A percentile compares a stretch with the other conserved stretches of the same genome.
phyloP scores from a whole-genome alignment of 768 basidiomycete genomes.

The Pulveroboletus frians region DNA sequence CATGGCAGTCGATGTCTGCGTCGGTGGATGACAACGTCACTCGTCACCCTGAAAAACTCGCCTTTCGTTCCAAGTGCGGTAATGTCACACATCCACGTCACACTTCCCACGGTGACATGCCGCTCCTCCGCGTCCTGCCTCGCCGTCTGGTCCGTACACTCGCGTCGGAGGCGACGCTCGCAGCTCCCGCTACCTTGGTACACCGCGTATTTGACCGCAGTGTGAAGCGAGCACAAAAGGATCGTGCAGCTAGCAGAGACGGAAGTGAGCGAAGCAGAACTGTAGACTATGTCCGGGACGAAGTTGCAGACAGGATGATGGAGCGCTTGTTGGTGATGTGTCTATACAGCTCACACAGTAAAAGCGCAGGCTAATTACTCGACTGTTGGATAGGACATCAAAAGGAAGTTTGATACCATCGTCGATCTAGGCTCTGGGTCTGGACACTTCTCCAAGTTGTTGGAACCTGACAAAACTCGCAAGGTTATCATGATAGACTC shows the following conservation, averaged over 20 bases:
- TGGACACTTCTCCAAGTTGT: conserved; percentile 84
- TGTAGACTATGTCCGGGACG: conserved; percentile 89
- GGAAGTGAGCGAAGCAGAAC: conserved; percentile 59
- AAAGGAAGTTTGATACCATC: conserved; percentile 70
- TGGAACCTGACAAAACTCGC: conserved; percentile 61
- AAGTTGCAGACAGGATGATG: conserved; percentile 85
- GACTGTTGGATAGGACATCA: conserved; percentile 67
- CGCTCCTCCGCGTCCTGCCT: conserved; percentile 2
- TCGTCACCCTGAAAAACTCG: neutral
- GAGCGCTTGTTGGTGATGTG: conserved; percentile 75
- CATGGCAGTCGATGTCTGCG: conserved; percentile 12
- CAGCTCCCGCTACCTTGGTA: conserved; percentile 39
- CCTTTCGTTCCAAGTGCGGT: neutral
- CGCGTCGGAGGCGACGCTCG: conserved; percentile 44
- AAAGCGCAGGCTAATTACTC: conserved; percentile 1
- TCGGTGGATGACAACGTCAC: neutral
- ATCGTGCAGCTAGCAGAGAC: conserved; percentile 59
- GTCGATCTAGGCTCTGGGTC: conserved; percentile 89
- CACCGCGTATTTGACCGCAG: conserved; percentile 86
- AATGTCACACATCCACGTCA: conserved; percentile 17
- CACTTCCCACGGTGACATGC: conserved; percentile 16
- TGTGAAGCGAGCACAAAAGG: conserved; percentile 71
- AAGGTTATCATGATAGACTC: conserved; percentile 84
- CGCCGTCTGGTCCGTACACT: conserved; percentile 34
- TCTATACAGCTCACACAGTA: conserved; percentile 4